Evolutionary conservation across 352 stramenopile genomes (phyloP), one percentile per base, ranked within the genome.

Genomic region (Phytophthora rubi): DNA sequence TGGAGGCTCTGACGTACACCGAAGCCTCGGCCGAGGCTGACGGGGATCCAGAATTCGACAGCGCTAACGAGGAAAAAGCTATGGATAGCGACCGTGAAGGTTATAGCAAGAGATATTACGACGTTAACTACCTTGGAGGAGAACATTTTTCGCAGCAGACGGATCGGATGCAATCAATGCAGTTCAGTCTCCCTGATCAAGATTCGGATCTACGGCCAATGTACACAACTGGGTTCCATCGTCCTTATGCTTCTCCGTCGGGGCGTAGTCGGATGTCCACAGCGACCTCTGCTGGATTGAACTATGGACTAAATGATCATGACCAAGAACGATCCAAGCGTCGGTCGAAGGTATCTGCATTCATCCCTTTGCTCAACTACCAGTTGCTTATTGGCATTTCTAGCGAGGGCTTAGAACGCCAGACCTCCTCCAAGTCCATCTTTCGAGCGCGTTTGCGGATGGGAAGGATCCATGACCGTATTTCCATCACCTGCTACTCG

Each of bases 281-380:
- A 33, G 79, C 82, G 5, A 92, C 85, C 8, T 92, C 85, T n/a
- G 85, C 68, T 37, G 82, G 78, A 4, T 32, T 84, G 37, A 83
- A 80, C 30, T 71, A 71, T 13, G 67, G 59, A 1, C 33, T 75
- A 33, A 56, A 76, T 42, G 68, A 71, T 35, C 76, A 48, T 73
- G 77, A 32, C 62, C 71, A 80, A 37, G 73, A 88, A 28, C 55
- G 71, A 33, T 45, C 68, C 6, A 83, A 80, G 23, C 68, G 70
- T 42, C 68, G 70, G 26, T 82, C 79, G 5, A 91, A 82, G 15
- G 67, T 82, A 5, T 82, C 85, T 30, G 67, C 71, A 13, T 83
- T 87, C 37, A 81, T 73, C 16, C 83, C 88, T 8, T 62, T 95
- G 33, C 59, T 95, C 37, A 93, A 87, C 59, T 95, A 94, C 53